Evolutionary conservation across 192 early-diverging fungal species (phyloP), one percentile per base, ranked within the genome.

Genomic region (Piromyces sp.): DNA sequence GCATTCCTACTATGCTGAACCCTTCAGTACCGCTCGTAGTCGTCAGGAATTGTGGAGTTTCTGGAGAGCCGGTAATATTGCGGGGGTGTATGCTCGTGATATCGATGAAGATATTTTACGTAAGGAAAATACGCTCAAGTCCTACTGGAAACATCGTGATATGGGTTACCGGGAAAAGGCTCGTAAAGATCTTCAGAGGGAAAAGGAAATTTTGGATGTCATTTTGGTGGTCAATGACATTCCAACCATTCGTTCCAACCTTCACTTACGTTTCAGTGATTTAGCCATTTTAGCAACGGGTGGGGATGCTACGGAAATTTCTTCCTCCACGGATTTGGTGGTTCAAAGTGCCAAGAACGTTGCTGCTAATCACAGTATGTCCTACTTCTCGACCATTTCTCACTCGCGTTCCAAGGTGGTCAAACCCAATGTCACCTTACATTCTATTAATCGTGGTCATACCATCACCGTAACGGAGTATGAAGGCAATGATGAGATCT

Each of bases 91-190:
- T 80, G 87, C 87, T 11, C 85, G 87, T 31, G 83, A 86, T 83
- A 80, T 88, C 19, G 87, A 88, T 87, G 87, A 88, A 80, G 37
- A 29, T 15, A 83, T 88, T 68, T 79, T 88, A 13, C 85, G 87
- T n/a, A 51, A 86, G 19, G 87, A 88, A 36, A 81, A 83, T 2
- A 38, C 83, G 1, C 85, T 88, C 13, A n/a, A 36, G 13, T 51
- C 29, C 14, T 88, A 88, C 79, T 88, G 86, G 85, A 51, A 81
- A 30, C 37, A 83, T 30, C 80, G 87, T n/a, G 83, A 88, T 81
- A 22, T 81, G 29, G 87, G 87, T 28, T 80, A 87, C 14, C n/a
- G 81, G 19, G 30, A 29, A 33, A 30, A 28, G 2, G 87, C 87
- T 22, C 51, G 51, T n/a, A 58, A 37, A 29, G 79, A 83, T 28